phyloP scores from a whole-genome alignment of 192 early-diverging fungal genomes.

The Kickxella alabastrina region DNA sequence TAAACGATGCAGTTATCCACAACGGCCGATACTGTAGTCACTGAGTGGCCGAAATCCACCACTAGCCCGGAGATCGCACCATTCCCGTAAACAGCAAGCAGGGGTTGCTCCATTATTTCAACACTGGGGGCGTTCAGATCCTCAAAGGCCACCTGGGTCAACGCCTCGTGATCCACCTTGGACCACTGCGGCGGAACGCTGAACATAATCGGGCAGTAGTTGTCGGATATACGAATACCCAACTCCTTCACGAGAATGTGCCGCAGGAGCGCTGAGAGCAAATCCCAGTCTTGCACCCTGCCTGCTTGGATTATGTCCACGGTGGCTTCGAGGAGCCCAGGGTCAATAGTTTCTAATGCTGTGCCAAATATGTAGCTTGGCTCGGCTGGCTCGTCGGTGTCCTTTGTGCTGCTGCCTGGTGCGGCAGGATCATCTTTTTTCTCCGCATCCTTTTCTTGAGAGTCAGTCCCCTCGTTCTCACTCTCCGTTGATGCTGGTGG shows the following conservation, averaged over 20 bases:
- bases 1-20: conserved; percentile 70
- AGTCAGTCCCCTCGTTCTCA: too few relatives aligned
- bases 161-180: conserved; percentile 71
- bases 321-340: conserved; percentile 24
- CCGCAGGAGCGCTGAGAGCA: conserved; percentile 68
- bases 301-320: conserved; percentile 58
- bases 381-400: conserved; percentile 15
- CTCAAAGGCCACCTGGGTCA: conserved; percentile 90
- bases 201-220: conserved; percentile 74
- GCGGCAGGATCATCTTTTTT: too few relatives aligned
- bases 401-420: not conserved
- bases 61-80: conserved; percentile 75
- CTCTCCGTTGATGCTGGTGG: too few relatives aligned
- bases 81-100: conserved; percentile 76
- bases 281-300: conserved; percentile 67
- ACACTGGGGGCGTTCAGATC: conserved; percentile 81
- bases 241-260: conserved; percentile 78
- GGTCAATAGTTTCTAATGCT: conserved; percentile 30
- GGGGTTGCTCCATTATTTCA: conserved; percentile 77
- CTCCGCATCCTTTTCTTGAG: too few relatives aligned
- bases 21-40: conserved; percentile 75
- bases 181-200: conserved; percentile 80
- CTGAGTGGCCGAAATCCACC: conserved; percentile 86
- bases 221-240: conserved; percentile 66
- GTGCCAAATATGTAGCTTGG: conserved; percentile 40